A percentile compares a stretch with the other conserved stretches of the same genome.
Conservation (phyloP, 441 rosid genomes). For the Pelargonium cotyledonis region DNA sequence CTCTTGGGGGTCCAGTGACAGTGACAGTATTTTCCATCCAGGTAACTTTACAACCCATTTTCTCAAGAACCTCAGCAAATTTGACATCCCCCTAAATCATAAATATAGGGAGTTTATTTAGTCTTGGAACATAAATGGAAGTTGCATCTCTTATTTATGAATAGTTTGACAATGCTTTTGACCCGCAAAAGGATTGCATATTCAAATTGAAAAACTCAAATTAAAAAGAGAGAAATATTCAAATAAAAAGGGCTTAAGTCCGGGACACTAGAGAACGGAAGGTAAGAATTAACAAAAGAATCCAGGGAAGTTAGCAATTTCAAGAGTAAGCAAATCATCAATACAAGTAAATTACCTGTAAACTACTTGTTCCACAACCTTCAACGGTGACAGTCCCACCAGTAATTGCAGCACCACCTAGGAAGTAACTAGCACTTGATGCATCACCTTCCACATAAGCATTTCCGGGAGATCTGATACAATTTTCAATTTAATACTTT, state of each 20-base stretch:
- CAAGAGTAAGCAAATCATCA: not conserved
- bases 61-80: slow-evolving; percentile 88
- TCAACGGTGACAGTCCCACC: slow-evolving; percentile 94
- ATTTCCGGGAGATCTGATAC: slow-evolving; percentile 77
- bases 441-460: slow-evolving; percentile 98
- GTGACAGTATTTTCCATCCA: slow-evolving; percentile 92
- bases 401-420: slow-evolving; percentile 94
- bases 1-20: slow-evolving; percentile 75
- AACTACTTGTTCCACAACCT: slow-evolving; percentile 90
- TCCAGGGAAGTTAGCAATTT: not conserved
- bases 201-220: no score
- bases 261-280: no score
- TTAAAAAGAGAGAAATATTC: no score
- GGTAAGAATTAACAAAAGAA: not conserved
- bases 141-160: no score
- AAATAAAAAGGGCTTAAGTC: no score
- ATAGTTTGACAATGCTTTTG: no score
- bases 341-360: slow-evolving; percentile 51
- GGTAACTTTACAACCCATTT: slow-evolving; percentile 86
- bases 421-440: slow-evolving; percentile 97
- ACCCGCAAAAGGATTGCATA: no score
- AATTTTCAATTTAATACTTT: slow-evolving; percentile 19
- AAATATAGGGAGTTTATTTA: not conserved
- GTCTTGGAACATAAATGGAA: slow-evolving; percentile 10
- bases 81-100: slow-evolving; percentile 74